phyloP scores from a whole-genome alignment of 2,329 filamentous ascomycete species.

The Ophidiomyces ophidiicola region DNA sequence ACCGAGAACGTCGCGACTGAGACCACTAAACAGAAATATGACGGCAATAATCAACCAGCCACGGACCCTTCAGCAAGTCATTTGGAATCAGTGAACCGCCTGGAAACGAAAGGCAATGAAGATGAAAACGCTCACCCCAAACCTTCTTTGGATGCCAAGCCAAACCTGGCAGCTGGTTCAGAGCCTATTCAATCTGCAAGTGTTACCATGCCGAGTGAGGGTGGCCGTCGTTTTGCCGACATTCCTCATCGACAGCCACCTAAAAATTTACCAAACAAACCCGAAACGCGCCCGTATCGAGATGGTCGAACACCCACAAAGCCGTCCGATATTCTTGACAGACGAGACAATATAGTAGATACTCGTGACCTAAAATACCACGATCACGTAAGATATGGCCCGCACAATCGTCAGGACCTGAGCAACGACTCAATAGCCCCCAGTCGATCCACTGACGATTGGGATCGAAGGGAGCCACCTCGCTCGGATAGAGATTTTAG shows the following conservation, averaged over 20 bases:
- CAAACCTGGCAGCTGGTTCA: no score
- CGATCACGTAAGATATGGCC: constrained; percentile 27
- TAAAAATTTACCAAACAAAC: constrained; percentile 27
- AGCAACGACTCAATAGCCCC: constrained; percentile 22
- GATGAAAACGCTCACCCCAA: not conserved
- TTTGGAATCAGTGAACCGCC: not conserved
- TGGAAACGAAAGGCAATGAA: not conserved
- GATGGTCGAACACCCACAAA: constrained; percentile 30
- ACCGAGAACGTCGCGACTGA: no score
- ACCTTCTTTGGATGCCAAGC: no score
- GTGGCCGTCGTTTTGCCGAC: constrained; percentile 23
- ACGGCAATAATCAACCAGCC: no score
- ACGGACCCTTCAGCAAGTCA: not conserved
- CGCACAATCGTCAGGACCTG: constrained; percentile 29
- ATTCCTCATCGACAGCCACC: constrained; percentile 24
- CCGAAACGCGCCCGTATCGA: constrained; percentile 27
- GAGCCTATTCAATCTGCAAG: constrained; percentile 23
- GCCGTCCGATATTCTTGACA: constrained; percentile 28
- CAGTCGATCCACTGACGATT: constrained; percentile 25
- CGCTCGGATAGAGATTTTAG: constrained; percentile 24
- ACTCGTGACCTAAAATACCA: constrained; percentile 23
- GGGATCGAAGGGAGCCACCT: constrained; percentile 20
- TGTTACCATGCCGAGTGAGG: constrained; percentile 30
- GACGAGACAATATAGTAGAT: constrained; percentile 30
- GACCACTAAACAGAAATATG: no score